Percentiles rank a stretch among this genome's conserved stretches.
These are phyloP conservation scores for Sorghum bicolor DNA, from an alignment of 176 grass and related monocot species.

Conservation along the genomic window DNA sequence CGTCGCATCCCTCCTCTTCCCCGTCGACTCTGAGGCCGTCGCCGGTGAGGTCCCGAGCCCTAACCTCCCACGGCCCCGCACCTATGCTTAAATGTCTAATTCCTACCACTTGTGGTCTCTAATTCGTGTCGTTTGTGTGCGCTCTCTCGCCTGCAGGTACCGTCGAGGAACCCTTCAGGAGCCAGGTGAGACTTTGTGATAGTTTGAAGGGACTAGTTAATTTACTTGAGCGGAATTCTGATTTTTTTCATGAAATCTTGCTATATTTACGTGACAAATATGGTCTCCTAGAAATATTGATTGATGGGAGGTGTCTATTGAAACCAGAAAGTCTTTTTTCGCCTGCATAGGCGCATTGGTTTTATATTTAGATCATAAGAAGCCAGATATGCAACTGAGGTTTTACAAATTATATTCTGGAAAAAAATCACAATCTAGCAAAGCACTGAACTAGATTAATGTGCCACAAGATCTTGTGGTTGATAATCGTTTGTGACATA, in stretches of 20 bases:
- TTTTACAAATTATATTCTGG: background rate
- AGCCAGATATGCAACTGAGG: background rate
- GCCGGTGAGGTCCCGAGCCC: constrained; percentile 35
- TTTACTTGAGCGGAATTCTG: background rate
- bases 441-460: constrained; percentile 4
- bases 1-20: constrained; percentile 37
- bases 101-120: background rate
- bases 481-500: background rate
- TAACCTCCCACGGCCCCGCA: background rate
- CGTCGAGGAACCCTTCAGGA: constrained; percentile 58
- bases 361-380: background rate
- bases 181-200: constrained; percentile 48
- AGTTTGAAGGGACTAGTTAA: constrained; percentile 1
- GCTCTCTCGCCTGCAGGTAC: constrained; percentile 45
- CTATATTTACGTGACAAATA: background rate
- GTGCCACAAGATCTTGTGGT: background rate
- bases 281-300: background rate
- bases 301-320: background rate
- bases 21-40: constrained; percentile 21
- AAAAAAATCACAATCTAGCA: background rate
- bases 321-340: background rate
- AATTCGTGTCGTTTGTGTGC: background rate
- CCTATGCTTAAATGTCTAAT: background rate
- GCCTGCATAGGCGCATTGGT: background rate
- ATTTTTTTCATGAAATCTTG: background rate